Base-by-base conservation (phyloP, 306 rosid species). In the Fragaria nilgerrensis region DNA sequence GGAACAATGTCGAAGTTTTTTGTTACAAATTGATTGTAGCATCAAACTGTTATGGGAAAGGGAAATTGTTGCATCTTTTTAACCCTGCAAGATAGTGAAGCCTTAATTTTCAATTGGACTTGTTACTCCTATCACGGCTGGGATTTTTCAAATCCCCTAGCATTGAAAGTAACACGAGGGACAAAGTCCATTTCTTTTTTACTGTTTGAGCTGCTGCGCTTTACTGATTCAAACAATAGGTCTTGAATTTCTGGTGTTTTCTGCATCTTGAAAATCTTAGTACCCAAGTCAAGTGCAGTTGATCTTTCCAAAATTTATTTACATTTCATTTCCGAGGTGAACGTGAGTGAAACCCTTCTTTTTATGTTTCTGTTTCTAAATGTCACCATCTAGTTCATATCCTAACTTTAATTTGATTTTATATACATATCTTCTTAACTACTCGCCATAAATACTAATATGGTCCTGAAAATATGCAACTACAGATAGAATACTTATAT, bases 1-100 rank as follows among this genome's bases (percentile, higher is more conserved):
- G 68, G 72, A 75, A 78, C 83, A 45, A 62, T 65, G 52, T 73
- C 45, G 39, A 61, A 68, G 44, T 81, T 41, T 78, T 2, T 50
- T 7, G 27, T 20, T 22, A 56, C 69, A 59, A 2, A 41, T 43
- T 43, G 20, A 4, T 52, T 39, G 10, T 44, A 55, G 48, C 41
- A 74, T 22, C 29, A 25, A 15, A 13, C 29, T 74, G 36, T 37
- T 16, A 39, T 41, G 77, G 20, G 10, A 72, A n/a, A 15, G 47
- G 72, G 44, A 48, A 13, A 19, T 1, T 5, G 20, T 19, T 52
- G 58, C 23, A 19, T 19, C 25, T 52, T 19, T 1, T 7, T 7
- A 56, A 22, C 62, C 62, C 5, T n/a, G 62, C 29, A 56, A 17
- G 29, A n/a, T 56, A 5, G 62, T 22, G 62, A 56, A 56, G 29